phyloP scores from a whole-genome alignment of 768 basidiomycete species.

The Trametes sanguinea region DNA sequence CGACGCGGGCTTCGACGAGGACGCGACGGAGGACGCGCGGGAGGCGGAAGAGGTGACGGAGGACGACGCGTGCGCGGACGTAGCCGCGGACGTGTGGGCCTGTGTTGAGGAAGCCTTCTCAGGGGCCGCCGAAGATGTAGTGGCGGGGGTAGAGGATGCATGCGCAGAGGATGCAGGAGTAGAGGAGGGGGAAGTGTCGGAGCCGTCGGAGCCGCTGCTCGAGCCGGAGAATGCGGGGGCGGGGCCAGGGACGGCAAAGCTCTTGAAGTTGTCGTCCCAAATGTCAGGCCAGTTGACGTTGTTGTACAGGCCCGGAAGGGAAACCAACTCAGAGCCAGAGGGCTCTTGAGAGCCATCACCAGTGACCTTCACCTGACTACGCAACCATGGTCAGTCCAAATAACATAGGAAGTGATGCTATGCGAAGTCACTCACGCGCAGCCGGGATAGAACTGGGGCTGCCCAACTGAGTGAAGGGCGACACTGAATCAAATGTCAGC shows the following conservation, averaged over 20 bases:
- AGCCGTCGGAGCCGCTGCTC: constrained; percentile 14
- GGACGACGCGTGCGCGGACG: constrained; percentile 4
- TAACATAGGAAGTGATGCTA: neutral
- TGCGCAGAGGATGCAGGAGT: constrained; percentile 7
- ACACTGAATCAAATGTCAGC: constrained; percentile 33
- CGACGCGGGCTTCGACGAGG: constrained; percentile 21
- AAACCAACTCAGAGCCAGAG: constrained; percentile 25
- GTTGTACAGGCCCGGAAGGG: constrained; percentile 32
- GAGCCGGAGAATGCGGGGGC: constrained; percentile 21
- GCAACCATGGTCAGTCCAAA: neutral
- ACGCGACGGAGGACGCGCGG: constrained; percentile 11
- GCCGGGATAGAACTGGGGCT: constrained; percentile 50
- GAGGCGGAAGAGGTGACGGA: constrained; percentile 1
- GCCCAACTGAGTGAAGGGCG: constrained; percentile 44
- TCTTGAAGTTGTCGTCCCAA: constrained; percentile 27
- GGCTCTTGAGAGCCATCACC: constrained; percentile 30
- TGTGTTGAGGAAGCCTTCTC: constrained; percentile 15
- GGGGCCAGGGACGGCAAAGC: constrained; percentile 31
- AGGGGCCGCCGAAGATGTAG: constrained; percentile 10
- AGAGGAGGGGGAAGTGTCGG: constrained; percentile 6
- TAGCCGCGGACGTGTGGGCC: constrained; percentile 7
- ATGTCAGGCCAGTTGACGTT: constrained; percentile 31
- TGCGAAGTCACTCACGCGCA: constrained; percentile 44
- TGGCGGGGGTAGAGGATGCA: constrained; percentile 14
- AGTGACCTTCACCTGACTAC: constrained; percentile 32